A percentile compares a stretch with the other conserved stretches of the same genome.
phyloP scores from a whole-genome alignment of 768 basidiomycete genomes.

The Psilocybe subaeruginosa region DNA sequence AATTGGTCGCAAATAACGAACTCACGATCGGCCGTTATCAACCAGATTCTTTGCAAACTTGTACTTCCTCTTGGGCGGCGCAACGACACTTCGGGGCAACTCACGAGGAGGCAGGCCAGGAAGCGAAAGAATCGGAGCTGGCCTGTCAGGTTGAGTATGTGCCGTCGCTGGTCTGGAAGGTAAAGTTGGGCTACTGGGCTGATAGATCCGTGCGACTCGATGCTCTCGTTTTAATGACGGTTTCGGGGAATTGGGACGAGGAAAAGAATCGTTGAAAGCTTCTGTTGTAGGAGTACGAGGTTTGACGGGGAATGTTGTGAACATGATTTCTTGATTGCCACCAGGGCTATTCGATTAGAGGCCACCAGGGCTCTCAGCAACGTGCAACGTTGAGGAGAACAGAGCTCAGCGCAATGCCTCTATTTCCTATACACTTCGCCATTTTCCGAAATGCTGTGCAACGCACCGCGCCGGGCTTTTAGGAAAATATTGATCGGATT shows the following conservation, averaged over 20 bases:
- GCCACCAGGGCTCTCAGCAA: constrained; percentile 27
- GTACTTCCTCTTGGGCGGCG: constrained; percentile 12
- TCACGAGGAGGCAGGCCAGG: constrained; percentile 26
- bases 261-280: constrained; percentile 1
- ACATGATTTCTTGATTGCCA: constrained; percentile 26
- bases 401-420: background rate
- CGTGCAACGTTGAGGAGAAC: constrained; percentile 22
- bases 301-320: constrained; percentile 25
- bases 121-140: constrained; percentile 25
- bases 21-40: constrained; percentile 21
- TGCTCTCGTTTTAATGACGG: constrained; percentile 19
- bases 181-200: constrained; percentile 19
- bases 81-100: constrained; percentile 20
- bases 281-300: constrained; percentile 14
- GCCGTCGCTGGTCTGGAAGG: constrained; percentile 21
- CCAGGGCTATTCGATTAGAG: constrained; percentile 27
- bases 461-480: background rate
- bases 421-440: background rate
- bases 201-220: constrained; percentile 24
- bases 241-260: constrained; percentile 11
- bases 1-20: background rate
- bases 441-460: background rate
- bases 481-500: background rate
- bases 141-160: constrained; percentile 22
- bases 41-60: constrained; percentile 20